Evolutionary conservation across 305 asterid genomes (phyloP), one percentile per base, ranked within the genome.

Genomic region (Fraxinus greggii): DNA sequence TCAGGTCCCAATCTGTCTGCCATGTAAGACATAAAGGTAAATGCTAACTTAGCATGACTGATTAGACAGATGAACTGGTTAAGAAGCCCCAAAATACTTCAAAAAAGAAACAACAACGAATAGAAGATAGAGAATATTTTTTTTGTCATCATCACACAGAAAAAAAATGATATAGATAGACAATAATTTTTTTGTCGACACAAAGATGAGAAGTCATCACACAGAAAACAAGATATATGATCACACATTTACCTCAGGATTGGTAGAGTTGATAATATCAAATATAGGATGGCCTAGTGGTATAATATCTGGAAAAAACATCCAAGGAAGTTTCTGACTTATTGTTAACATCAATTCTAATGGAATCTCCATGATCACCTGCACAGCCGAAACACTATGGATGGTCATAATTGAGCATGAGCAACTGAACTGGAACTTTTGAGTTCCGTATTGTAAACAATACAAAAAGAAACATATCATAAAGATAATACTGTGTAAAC

Each of bases 361-460:
- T n/a, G 99, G 99, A 83, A 95, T 92, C 89, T 94, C 99, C 99
- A 95, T 95, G 83, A 95, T 93, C 83, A 95, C 90, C 99, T 95
- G 91, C 82, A 86, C 81, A 85, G 13, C 69, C 86, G 84, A 84
- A 70, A 24, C 28, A 36, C 59, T 76, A 77, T 45, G 63, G 77
- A 78, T 38, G 45, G 74, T 33, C 54, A 79, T 38, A 61, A 65
- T 48, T 72, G 36, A 59, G 15, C 40, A 38, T 24, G 40, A 45
- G 56, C 38, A 77, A 63, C 33, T 59, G 69, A 29, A 70, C 79
- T 15, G 51, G 54, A 78, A 81, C 45, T 63, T 63, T 59, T 51
- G 32, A 48, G 61, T 79, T 17, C 76, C 19, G 75, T 70, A 26
- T 29, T 7, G 72, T 29, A 23, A 54, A 31, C 42, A 76, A 36